Evolutionary conservation across 1,139 yeast species (phyloP), one percentile per base, ranked within the genome.

Genomic region (Suhomyces guaymorum): DNA sequence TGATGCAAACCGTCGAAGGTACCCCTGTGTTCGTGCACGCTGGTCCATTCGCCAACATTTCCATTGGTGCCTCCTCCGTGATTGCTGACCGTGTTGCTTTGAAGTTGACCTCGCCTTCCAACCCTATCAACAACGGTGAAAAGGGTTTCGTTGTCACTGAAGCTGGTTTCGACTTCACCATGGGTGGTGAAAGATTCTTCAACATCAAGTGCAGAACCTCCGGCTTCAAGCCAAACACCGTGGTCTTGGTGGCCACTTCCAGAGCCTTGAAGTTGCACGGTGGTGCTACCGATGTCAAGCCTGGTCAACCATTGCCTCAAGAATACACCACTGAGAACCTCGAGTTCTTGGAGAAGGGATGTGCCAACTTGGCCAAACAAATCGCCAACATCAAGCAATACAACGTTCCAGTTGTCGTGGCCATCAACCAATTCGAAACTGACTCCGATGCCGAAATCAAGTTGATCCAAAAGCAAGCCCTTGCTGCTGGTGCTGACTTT

Each of bases 21-120:
- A 89, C 97, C 16, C 98, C 98, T 22, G 98, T 92, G 27, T 82
- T 92, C 53, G 96, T 92, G 35, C 98, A 92, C 59, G 97, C 97
- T 40, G 98, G 98, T 47, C 98, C 98, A 33, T 92, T 92, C 60
- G 98, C 98, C 51, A 92, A 92, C 64, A 92, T 92, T 49, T 87
- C 96, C 30, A 92, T 92, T 59, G 98, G 97, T 57, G 97, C 97
- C 6, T 82, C 88, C 44, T 90, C 97, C 24, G 89, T 92, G 30
- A 71, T 92, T 43, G 97, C 98, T 47, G 98, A 92, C 65, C 86
- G 86, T 64, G 82, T 92, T 75, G 97, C 97, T 5, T 77, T 92
- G 59, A 90, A 92, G 67, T 77, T 92, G 49, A 65, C 76, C n/a
- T 61, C 75, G 24, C 70, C 76, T 19, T 58, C 73, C 14, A 63